phyloP scores from a whole-genome alignment of 1,284 basidiomycete species.

The Sparassis latifolia region DNA sequence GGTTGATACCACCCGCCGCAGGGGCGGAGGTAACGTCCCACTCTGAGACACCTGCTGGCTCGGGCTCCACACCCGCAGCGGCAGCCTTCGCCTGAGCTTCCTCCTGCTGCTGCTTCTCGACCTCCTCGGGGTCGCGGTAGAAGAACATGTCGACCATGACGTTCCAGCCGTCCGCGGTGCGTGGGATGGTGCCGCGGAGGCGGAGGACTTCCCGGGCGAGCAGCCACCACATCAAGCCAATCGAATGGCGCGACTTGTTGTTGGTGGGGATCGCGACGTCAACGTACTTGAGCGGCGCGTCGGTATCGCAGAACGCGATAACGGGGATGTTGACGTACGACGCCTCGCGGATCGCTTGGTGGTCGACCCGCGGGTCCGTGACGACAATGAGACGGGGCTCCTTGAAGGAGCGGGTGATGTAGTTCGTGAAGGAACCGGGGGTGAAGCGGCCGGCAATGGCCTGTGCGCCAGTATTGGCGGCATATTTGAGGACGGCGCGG shows the following conservation, averaged over 20 bases:
- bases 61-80: constrained; percentile 46
- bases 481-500: constrained; percentile 98
- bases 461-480: constrained; percentile 95
- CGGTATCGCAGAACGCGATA: constrained; percentile 97
- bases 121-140: constrained; percentile 99
- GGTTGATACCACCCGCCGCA: constrained; percentile 67
- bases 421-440: constrained; percentile 98
- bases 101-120: constrained; percentile 94
- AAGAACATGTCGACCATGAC: constrained; percentile 99
- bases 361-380: constrained; percentile 98
- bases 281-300: constrained; percentile 95
- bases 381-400: constrained; percentile 98
- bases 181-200: constrained; percentile 87
- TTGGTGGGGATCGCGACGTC: constrained; percentile 98
- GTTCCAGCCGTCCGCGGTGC: constrained; percentile 89
- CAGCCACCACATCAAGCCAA: constrained; percentile 99
- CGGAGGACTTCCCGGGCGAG: constrained; percentile 97
- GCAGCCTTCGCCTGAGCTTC: constrained; percentile 80
- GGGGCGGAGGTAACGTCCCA: constrained; percentile 77
- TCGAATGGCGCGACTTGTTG: constrained; percentile 97
- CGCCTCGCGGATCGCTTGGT: constrained; percentile 99
- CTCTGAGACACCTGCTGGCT: constrained; percentile 53
- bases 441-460: constrained; percentile 99
- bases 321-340: constrained; percentile 99
- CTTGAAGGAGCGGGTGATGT: constrained; percentile 99